Conservation (phyloP, 2,329 filamentous ascomycete species). For the Alternaria dauci region DNA sequence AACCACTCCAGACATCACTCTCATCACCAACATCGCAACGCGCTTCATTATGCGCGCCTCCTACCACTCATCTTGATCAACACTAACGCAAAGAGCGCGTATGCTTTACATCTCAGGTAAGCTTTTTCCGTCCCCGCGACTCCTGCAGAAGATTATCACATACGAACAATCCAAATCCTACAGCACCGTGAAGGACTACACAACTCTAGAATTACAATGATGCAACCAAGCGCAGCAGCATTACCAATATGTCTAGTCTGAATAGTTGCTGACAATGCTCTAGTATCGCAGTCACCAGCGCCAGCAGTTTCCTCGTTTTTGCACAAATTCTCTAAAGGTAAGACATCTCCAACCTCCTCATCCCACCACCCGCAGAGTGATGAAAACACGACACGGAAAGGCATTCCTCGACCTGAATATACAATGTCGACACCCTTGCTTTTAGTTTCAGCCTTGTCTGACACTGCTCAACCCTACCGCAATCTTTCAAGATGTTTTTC, state of each 20-base stretch:
- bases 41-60: conserved; percentile 26
- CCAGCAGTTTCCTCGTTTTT: not conserved
- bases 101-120: conserved; percentile 23
- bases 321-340: conserved; percentile 53
- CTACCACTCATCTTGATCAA: conserved; percentile 10
- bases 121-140: conserved; percentile 15
- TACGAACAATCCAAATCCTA: conserved; percentile 68
- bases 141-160: conserved; percentile 54
- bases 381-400: conserved; percentile 71
- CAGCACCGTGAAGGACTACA: conserved; percentile 61
- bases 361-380: conserved; percentile 57
- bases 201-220: conserved; percentile 68
- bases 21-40: conserved; percentile 23
- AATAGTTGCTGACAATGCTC: conserved; percentile 27
- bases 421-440: conserved; percentile 68
- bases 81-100: conserved; percentile 24
- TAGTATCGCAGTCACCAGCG: conserved; percentile 13
- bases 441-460: conserved; percentile 77
- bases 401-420: conserved; percentile 74
- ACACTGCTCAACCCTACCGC: conserved; percentile 47
- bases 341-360: conserved; percentile 18
- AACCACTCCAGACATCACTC: conserved; percentile 15
- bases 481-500: conserved; percentile 20
- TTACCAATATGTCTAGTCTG: not conserved
- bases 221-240: conserved; percentile 33